These are phyloP conservation scores for Kazachstania psychrophila DNA, from an alignment of 805 yeast genomes.

Conservation along the genomic window DNA sequence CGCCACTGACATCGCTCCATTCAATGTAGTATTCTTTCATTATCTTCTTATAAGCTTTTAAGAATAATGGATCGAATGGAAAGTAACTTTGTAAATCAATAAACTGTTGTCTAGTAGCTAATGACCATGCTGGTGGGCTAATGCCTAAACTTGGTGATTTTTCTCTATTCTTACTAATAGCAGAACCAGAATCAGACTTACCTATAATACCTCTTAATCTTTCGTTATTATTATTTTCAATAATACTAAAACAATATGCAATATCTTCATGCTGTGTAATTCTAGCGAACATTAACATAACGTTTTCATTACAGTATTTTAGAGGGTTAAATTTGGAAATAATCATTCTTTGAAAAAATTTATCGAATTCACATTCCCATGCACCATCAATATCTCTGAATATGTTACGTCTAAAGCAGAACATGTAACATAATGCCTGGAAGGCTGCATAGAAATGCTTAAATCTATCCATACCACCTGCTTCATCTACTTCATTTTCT, in stretches of 20 bases:
- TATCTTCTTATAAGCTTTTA: slow-evolving; percentile 49
- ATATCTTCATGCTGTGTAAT: slow-evolving; percentile 83
- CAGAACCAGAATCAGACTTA: slow-evolving; percentile 10
- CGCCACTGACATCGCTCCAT: slow-evolving; percentile 73
- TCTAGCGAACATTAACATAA: slow-evolving; percentile 86
- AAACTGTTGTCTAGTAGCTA: slow-evolving; percentile 67
- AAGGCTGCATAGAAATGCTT: slow-evolving; percentile 82
- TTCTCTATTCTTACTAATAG: slow-evolving; percentile 4
- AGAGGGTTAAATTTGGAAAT: slow-evolving; percentile 88
- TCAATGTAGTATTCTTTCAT: slow-evolving; percentile 58
- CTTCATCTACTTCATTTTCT: slow-evolving; percentile 66
- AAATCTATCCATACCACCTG: slow-evolving; percentile 80
- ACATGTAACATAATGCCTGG: slow-evolving; percentile 83
- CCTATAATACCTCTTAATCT: slow-evolving; percentile 37
- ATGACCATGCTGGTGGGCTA: slow-evolving; percentile 31
- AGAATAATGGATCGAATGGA: slow-evolving; percentile 87
- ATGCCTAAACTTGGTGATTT: slow-evolving; percentile 13
- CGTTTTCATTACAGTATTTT: slow-evolving; percentile 87
- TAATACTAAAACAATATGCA: slow-evolving; percentile 87
- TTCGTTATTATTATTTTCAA: slow-evolving; percentile 71
- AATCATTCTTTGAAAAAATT: slow-evolving; percentile 76
- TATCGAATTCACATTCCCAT: slow-evolving; percentile 80
- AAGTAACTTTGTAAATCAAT: slow-evolving; percentile 88
- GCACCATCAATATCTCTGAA: slow-evolving; percentile 38
- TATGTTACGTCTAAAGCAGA: slow-evolving; percentile 72